Conservation (phyloP, 352 stramenopile genomes). For the Pythium vanterpoolii region DNA sequence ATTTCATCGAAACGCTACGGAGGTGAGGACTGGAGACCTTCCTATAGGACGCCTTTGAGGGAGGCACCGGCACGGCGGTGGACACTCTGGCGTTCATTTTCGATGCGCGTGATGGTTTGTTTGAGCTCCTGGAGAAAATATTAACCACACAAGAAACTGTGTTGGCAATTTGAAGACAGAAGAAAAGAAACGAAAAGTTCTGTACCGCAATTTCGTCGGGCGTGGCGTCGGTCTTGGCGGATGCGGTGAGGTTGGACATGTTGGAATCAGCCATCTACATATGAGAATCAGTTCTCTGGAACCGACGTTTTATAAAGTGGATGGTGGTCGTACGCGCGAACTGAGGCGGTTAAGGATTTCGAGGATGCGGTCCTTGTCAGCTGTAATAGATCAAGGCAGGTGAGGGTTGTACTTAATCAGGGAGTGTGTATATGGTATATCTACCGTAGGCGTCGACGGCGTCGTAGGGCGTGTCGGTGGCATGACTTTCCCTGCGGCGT, state of each 20-base stretch:
- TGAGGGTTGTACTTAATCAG: no score
- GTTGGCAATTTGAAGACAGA: neutral
- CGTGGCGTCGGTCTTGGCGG: constrained; percentile 72
- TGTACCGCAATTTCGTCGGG: constrained; percentile 67
- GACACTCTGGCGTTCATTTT: constrained; percentile 78
- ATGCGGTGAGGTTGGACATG: constrained; percentile 85
- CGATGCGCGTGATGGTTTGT: constrained; percentile 66
- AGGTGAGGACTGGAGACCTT: neutral
- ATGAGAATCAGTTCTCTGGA: neutral
- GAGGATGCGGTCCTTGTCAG: constrained; percentile 83
- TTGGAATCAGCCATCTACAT: constrained; percentile 81
- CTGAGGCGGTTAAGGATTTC: constrained; percentile 88
- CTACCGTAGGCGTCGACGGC: constrained; percentile 73
- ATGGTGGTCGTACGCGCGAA: constrained; percentile 46
- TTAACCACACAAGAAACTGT: neutral
- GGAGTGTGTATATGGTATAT: no score
- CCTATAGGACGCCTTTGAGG: constrained; percentile 72
- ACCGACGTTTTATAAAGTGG: neutral
- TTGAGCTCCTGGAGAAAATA: constrained; percentile 54
- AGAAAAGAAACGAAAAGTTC: neutral
- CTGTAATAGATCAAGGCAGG: constrained; percentile 31
- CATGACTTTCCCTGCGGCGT: constrained; percentile 45
- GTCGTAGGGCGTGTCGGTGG: constrained; percentile 55
- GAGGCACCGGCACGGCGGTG: constrained; percentile 72
- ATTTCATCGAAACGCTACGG: neutral